Evolutionary conservation across 2,329 filamentous ascomycete species (phyloP).

Genomic region (Colletotrichum cordylinicola): DNA sequence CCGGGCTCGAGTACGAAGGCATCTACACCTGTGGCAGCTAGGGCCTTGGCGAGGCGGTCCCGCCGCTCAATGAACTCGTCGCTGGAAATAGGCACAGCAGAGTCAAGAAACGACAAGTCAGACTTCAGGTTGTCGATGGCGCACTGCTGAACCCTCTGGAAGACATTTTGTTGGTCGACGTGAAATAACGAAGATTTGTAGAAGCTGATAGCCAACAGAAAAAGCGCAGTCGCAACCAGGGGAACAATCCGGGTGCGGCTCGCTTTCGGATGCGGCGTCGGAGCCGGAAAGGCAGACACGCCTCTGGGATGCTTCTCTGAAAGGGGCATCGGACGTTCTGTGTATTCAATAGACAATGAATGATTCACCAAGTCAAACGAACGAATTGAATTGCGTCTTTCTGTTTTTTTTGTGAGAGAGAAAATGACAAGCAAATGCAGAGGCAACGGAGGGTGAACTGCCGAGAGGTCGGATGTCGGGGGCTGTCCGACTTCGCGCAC

Average conservation of each 20-base stretch:
- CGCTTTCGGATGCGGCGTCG: not conserved
- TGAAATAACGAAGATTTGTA: not conserved
- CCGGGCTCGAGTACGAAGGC: constrained; percentile 69
- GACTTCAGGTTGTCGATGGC: constrained; percentile 56
- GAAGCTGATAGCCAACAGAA: not conserved
- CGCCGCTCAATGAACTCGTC: constrained; percentile 61
- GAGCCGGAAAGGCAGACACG: not conserved
- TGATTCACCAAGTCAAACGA: not conserved
- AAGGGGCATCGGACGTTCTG: not conserved
- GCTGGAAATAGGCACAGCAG: constrained; percentile 50
- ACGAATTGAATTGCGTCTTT: not conserved
- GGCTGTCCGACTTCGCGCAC: constrained; percentile 7
- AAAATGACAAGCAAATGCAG: not conserved
- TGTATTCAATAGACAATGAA: not conserved
- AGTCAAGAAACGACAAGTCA: constrained; percentile 56
- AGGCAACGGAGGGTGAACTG: not conserved
- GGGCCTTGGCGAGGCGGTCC: constrained; percentile 59
- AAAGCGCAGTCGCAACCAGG: not conserved
- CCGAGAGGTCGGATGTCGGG: not conserved
- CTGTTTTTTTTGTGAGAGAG: not conserved
- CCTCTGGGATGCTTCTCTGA: not conserved
- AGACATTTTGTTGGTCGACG: not conserved
- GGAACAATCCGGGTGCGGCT: not conserved
- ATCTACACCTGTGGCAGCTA: constrained; percentile 56
- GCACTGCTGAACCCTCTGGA: constrained; percentile 42